These are phyloP conservation scores for Myriangium duriaei DNA, from an alignment of 2,329 filamentous ascomycete genomes.

Conservation along the genomic window DNA sequence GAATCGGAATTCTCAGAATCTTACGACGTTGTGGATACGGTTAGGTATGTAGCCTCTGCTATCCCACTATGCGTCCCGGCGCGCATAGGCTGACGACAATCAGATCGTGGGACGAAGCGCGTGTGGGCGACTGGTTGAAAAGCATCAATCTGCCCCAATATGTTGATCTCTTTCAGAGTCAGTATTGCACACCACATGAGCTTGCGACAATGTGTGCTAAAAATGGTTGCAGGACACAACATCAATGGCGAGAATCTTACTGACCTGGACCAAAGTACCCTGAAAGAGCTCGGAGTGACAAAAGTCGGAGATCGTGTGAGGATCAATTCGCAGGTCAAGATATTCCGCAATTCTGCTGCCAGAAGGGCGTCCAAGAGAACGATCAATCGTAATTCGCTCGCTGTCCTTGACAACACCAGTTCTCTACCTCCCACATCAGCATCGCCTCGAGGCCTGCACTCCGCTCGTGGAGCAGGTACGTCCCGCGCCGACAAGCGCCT, in stretches of 20 bases:
- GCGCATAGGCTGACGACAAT: conserved; percentile 12
- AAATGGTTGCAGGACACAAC: conserved; percentile 54
- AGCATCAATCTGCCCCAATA: conserved; percentile 92
- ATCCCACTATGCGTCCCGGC: not conserved
- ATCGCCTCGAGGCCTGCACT: conserved; percentile 28
- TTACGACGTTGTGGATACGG: conserved; percentile 55
- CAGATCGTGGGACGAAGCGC: conserved; percentile 73
- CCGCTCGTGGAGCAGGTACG: conserved; percentile 34
- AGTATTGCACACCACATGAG: conserved; percentile 4
- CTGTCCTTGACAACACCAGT: conserved; percentile 60
- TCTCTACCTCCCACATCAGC: conserved; percentile 14
- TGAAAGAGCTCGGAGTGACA: conserved; percentile 97
- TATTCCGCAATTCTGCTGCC: conserved; percentile 37
- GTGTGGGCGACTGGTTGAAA: conserved; percentile 79
- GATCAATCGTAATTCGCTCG: conserved; percentile 69
- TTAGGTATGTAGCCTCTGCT: conserved; percentile 24
- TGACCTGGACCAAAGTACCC: conserved; percentile 90
- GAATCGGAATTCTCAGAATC: conserved; percentile 83
- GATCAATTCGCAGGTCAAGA: conserved; percentile 44
- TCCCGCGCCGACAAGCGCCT: conserved; percentile 36
- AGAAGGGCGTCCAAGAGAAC: conserved; percentile 50
- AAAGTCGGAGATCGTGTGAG: conserved; percentile 94
- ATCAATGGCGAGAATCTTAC: conserved; percentile 95
- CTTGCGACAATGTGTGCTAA: conserved; percentile 13
- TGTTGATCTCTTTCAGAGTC: conserved; percentile 70